Conservation (phyloP, 768 basidiomycete genomes). For the Tulasnella sp. region DNA sequence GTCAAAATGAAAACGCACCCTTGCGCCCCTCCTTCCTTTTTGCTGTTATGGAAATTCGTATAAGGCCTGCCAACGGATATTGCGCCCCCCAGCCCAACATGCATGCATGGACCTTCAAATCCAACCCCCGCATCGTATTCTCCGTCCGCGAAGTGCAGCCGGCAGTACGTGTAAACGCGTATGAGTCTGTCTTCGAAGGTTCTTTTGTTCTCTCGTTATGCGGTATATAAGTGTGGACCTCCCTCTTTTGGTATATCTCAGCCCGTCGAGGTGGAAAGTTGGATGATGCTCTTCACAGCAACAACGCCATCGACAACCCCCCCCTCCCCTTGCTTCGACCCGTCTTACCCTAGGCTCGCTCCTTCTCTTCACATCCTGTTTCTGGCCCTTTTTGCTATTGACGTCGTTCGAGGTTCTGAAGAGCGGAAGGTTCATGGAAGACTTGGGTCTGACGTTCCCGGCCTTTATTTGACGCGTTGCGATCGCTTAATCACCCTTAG, state of each 20-base stretch:
- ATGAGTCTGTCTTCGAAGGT: too few species aligned
- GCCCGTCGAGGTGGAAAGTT: slow-evolving; percentile 9
- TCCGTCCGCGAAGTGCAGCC: slow-evolving; percentile 12
- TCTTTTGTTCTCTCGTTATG: neutral
- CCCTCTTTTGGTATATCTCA: slow-evolving; percentile 2
- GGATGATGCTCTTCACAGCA: slow-evolving; percentile 9
- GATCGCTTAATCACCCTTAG: too few species aligned
- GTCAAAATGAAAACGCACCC: too few species aligned
- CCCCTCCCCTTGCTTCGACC: neutral
- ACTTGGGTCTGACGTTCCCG: neutral
- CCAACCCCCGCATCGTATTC: slow-evolving; percentile 4
- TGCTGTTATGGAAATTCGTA: too few species aligned
- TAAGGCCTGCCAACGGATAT: too few species aligned
- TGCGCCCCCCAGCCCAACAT: neutral
- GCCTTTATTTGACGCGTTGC: too few species aligned
- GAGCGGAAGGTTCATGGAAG: slow-evolving; percentile 11
- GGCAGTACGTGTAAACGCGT: neutral
- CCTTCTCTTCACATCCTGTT: neutral
- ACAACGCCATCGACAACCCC: neutral
- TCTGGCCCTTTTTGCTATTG: neutral
- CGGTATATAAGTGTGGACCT: neutral
- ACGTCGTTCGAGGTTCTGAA: neutral
- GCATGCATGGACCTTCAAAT: neutral
- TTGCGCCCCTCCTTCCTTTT: neutral
- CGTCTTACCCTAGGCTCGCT: neutral